phyloP scores from a whole-genome alignment of 352 stramenopile species.

The Pythium apleroticum region DNA sequence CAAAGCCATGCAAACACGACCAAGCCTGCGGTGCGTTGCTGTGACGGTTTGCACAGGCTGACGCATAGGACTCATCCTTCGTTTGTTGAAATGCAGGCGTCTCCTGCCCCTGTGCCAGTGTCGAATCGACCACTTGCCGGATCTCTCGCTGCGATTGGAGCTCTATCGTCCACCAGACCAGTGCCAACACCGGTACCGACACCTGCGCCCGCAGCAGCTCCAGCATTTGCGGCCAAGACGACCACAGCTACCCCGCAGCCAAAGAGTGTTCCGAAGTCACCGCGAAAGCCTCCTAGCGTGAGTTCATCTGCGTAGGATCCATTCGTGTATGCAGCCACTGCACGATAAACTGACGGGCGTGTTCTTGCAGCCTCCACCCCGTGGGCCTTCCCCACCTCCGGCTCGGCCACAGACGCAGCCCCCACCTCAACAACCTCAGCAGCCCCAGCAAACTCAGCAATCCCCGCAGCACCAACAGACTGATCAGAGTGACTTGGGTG shows the following conservation, averaged over 20 bases:
- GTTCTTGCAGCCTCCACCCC: neutral
- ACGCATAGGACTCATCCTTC: neutral
- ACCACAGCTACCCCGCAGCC: neutral
- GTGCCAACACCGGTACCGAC: neutral
- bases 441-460: neutral
- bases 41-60: neutral
- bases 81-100: neutral
- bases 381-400: neutral
- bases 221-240: neutral
- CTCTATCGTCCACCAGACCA: neutral
- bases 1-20: neutral
- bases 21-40: neutral
- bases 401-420: neutral
- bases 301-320: neutral
- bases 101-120: neutral
- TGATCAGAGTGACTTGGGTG: slow-evolving; percentile 32
- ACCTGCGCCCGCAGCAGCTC: neutral
- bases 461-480: slow-evolving; percentile 8
- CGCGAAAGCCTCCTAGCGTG: neutral
- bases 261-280: neutral
- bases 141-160: neutral
- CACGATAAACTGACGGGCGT: neutral
- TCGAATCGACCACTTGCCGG: neutral
- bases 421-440: neutral
- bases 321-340: neutral